phyloP scores from a whole-genome alignment of 345 rosid species.

The Eucalyptus sp. region DNA sequence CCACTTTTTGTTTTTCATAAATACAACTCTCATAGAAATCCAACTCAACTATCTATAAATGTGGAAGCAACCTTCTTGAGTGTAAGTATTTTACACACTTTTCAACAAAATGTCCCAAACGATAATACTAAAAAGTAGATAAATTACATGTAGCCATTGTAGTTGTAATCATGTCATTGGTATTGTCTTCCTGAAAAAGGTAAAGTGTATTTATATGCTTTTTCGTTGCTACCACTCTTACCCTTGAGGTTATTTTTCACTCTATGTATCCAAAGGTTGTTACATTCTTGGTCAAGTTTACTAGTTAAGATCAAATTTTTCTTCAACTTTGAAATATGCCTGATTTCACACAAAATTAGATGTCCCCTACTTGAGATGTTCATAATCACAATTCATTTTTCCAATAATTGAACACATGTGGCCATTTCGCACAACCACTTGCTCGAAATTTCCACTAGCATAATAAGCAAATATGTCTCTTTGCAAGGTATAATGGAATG shows the following conservation, averaged over 20 bases:
- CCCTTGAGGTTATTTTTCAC: not conserved
- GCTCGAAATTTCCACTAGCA: fast-evolving
- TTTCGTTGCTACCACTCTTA: no score
- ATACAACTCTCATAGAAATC: no score
- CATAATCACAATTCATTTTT: no score
- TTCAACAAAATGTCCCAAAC: no score
- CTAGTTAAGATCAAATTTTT: no score
- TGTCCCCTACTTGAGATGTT: not conserved
- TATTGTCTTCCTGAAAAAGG: not conserved
- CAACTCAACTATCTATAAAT: not conserved
- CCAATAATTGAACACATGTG: not conserved
- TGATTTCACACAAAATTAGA: no score
- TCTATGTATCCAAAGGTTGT: fast-evolving
- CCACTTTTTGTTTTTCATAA: no score
- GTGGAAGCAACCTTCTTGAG: not conserved
- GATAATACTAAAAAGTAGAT: not conserved
- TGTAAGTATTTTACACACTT: not conserved
- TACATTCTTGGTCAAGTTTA: not conserved
- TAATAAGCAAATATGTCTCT: not conserved
- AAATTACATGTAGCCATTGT: no score
- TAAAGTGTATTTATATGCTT: not conserved
- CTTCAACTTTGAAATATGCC: not conserved
- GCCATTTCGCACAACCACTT: not conserved
- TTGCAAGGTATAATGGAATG: fast-evolving
- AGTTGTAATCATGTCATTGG: no score